Conservation (phyloP, 495 filamentous ascomycete genomes). For the Aspergillus diversus region DNA sequence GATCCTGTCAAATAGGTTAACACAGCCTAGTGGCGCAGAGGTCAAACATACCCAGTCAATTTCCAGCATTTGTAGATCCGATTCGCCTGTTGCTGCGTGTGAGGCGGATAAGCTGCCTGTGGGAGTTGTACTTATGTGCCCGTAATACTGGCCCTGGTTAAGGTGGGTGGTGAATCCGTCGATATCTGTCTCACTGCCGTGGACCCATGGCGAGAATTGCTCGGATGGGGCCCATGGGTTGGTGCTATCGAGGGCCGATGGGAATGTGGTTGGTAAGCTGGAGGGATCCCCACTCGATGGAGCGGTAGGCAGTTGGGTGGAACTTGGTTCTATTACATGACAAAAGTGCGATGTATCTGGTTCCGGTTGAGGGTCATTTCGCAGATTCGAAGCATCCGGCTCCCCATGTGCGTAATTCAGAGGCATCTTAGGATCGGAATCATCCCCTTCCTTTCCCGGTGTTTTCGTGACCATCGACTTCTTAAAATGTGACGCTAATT, state of each 20-base stretch:
- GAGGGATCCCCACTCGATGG: not conserved
- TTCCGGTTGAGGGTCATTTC: not conserved
- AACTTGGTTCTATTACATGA: too few relatives aligned
- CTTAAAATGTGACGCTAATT: not conserved
- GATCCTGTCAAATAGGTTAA: not conserved
- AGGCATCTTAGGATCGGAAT: conserved; percentile 1
- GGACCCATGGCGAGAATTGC: not conserved
- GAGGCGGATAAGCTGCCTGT: not conserved
- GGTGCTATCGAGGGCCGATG: too few relatives aligned
- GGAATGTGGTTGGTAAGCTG: too few relatives aligned
- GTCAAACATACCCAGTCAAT: conserved; percentile 12
- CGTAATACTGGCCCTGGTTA: not conserved
- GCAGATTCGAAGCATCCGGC: not conserved
- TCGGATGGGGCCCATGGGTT: too few relatives aligned
- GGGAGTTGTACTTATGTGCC: not conserved
- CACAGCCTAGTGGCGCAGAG: not conserved
- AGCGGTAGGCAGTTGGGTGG: not conserved
- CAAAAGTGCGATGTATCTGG: too few relatives aligned
- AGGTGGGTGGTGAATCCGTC: not conserved
- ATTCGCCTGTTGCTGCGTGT: not conserved
- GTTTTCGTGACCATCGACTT: not conserved
- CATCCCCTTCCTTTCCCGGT: not conserved
- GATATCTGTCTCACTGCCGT: not conserved
- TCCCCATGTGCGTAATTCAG: conserved; percentile 10
- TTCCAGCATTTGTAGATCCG: conserved; percentile 7